Percentiles rank a stretch among this genome's conserved stretches.
Evolutionary conservation across 2,329 filamentous ascomycete genomes (phyloP).

Genomic region (Fusarium fracticaudum): DNA sequence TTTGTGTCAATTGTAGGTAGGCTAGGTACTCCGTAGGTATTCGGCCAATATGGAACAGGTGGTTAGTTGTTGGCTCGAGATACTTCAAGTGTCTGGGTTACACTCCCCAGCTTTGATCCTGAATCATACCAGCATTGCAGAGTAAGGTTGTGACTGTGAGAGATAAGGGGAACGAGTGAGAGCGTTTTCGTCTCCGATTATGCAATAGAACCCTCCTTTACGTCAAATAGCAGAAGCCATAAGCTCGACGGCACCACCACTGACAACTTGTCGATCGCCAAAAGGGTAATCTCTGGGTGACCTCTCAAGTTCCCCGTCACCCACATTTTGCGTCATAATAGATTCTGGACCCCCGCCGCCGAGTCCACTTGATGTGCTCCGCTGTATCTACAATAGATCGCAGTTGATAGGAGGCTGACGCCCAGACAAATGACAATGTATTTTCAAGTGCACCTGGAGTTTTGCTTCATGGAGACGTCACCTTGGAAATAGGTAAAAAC

Average conservation of each 20-base stretch:
- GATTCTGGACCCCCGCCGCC: neutral
- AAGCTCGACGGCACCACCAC: slow-evolving; percentile 1
- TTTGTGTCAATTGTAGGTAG: neutral
- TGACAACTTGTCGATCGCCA: slow-evolving; percentile 12
- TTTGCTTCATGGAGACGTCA: neutral
- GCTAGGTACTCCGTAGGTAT: neutral
- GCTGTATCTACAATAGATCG: neutral
- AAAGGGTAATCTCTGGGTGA: neutral
- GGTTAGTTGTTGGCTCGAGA: neutral
- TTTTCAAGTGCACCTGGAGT: neutral
- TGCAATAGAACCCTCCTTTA: neutral
- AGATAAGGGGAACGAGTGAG: neutral
- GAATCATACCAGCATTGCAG: neutral
- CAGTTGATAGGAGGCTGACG: neutral
- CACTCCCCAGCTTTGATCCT: neutral
- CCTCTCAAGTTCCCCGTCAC: neutral
- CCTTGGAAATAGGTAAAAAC: too few species aligned
- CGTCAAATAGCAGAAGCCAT: slow-evolving; percentile 2
- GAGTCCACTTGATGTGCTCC: neutral
- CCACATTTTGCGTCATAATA: slow-evolving; percentile 20
- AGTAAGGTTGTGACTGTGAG: neutral
- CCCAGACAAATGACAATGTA: neutral
- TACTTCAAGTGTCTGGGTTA: neutral
- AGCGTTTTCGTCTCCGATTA: neutral
- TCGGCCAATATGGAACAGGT: neutral